Evolutionary conservation across 73 alveolate species (phyloP).

Genomic region (Uronychia binucleata): DNA sequence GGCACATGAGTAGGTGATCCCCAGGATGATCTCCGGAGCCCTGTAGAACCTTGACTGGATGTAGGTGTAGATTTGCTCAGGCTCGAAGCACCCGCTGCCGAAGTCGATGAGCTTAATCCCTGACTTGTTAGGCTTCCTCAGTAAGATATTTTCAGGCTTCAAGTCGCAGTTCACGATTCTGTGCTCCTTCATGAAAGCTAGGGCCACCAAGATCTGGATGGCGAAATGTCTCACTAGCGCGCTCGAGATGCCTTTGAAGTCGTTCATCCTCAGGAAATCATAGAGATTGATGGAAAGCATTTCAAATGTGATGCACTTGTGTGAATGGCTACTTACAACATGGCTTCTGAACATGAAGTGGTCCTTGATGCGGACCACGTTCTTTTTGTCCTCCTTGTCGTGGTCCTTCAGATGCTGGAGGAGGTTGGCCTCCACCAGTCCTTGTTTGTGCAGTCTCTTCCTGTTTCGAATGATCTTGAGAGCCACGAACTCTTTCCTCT

Average conservation of each 20-base stretch:
- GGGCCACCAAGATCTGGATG: constrained; percentile 59
- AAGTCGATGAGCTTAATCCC: constrained; percentile 65
- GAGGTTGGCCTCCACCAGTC: constrained; percentile 82
- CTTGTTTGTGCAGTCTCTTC: constrained; percentile 87
- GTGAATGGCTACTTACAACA: constrained; percentile 30
- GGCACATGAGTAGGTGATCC: constrained; percentile 77
- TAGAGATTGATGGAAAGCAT: constrained; percentile 71
- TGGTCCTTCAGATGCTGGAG: constrained; percentile 68
- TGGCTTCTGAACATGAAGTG: constrained; percentile 80
- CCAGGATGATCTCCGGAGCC: constrained; percentile 91
- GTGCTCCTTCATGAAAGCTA: constrained; percentile 46
- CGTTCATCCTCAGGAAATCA: constrained; percentile 63
- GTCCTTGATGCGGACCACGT: constrained; percentile 69
- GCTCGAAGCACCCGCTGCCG: constrained; percentile 50
- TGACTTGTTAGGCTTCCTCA: constrained; percentile 66
- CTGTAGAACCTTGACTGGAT: constrained; percentile 68
- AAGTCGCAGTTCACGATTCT: constrained; percentile 79
- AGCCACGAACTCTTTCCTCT: constrained; percentile 79
- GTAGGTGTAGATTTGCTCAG: constrained; percentile 36
- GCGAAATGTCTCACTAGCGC: constrained; percentile 72
- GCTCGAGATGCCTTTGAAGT: constrained; percentile 67
- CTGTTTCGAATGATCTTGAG: constrained; percentile 87
- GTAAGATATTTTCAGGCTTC: constrained; percentile 79
- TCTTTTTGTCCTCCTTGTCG: constrained; percentile 71
- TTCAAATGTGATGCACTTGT: constrained; percentile 73